Base-by-base conservation (phyloP, 768 basidiomycete species). In the Rhodotorula toruloides region DNA sequence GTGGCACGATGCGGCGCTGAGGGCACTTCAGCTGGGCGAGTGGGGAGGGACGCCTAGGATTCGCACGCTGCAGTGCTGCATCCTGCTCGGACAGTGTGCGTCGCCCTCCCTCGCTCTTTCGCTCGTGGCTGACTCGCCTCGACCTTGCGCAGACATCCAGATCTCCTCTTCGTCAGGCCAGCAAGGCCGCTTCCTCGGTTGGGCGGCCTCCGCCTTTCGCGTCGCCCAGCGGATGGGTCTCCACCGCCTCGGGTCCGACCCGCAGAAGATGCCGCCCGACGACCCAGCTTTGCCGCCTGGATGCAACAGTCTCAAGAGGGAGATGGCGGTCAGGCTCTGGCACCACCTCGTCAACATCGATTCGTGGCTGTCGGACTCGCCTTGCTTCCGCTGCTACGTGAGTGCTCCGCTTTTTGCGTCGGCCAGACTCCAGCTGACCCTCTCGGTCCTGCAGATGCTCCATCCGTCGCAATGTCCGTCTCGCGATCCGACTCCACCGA, bases 1-100 rank as follows among this genome's bases (percentile, higher is more conserved):
- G 2, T 72, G 71, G 71, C 71, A 72, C 48, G 71, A 72, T 29
- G 71, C 67, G 7, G 59, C 63, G 19, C 36, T 72, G n/a, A 32
- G 71, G 4, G 67, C 71, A 14, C 48, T 72, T 8, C 67, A 68
- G 43, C 52, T 72, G 13, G 71, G 67, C 19, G 71, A 72, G 32
- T 72, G 61, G 56, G 71, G 71, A 3, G 71, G 71, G 4, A 68
- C 67, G 36, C 71, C 71, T 4, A 25, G 71, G 11, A 62, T 72
- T 10, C 52, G 71, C 22, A 66, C 63, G 8, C 60, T 68, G 11
- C 71, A 72, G 70, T 71, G 39, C 43, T 34, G 37, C 29, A 21
- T 32, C 29, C 40, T 55, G 27, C 13, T 19, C 22, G 53, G 37
- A 8, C 53, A 54, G 34, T 25, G 21, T 49, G 34, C 34, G 14